Evolutionary conservation across 2,329 filamentous ascomycete species (phyloP).

Genomic region (Neonectria faginata): DNA sequence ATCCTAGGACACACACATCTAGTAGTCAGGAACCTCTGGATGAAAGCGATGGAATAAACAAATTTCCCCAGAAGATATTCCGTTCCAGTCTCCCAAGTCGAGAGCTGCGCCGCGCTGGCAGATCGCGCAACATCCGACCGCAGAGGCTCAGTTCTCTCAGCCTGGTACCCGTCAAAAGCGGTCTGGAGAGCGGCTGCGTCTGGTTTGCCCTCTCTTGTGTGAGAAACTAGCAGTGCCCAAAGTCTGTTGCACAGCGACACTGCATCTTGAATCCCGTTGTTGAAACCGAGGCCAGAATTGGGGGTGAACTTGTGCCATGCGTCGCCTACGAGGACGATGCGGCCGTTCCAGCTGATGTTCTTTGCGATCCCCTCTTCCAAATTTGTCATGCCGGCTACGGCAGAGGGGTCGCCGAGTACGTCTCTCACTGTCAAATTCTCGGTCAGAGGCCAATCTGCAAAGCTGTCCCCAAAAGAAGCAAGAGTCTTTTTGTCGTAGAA

Average conservation of each 20-base stretch:
- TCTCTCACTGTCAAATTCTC: conserved; percentile 26
- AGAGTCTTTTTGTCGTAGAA: conserved; percentile 19
- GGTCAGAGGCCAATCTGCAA: conserved; percentile 18
- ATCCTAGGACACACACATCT: no score
- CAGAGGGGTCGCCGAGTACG: background rate
- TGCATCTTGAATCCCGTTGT: conserved; percentile 33
- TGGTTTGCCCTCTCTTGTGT: no score
- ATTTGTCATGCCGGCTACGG: conserved; percentile 40
- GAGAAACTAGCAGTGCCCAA: no score
- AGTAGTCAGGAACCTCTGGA: no score
- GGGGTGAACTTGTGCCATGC: conserved; percentile 52
- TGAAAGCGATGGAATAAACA: no score
- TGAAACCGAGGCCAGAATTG: conserved; percentile 48
- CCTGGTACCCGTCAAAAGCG: no score
- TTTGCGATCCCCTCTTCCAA: conserved; percentile 50
- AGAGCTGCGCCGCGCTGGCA: no score
- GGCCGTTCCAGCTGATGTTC: conserved; percentile 44
- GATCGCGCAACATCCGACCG: no score
- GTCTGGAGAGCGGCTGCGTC: no score
- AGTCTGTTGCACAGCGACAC: conserved; percentile 12
- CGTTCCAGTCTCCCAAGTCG: no score
- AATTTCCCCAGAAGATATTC: no score
- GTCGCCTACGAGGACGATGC: conserved; percentile 49
- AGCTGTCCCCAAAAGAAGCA: conserved; percentile 1
- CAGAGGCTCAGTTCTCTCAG: no score